Evolutionary conservation across 495 filamentous ascomycete genomes (phyloP).

Genomic region (Gamarada debralockiae): DNA sequence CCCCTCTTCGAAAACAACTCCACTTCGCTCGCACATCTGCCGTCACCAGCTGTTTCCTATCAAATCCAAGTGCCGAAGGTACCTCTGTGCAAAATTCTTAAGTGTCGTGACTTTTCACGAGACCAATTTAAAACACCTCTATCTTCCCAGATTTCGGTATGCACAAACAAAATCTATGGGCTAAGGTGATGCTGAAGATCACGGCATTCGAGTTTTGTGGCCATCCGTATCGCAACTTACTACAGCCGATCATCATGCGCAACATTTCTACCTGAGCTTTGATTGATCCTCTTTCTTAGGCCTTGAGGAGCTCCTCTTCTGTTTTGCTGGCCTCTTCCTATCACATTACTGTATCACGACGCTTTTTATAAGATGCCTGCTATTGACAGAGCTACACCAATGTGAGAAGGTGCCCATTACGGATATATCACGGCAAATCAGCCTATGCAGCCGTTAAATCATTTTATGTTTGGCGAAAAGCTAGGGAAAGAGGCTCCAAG

Average conservation of each 20-base stretch:
- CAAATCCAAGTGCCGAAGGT: constrained; percentile 16
- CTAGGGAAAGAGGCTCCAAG: too few species aligned
- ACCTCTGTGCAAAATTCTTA: too few species aligned
- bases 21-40: constrained; percentile 12
- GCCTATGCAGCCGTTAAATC: constrained; percentile 11
- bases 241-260: constrained; percentile 6
- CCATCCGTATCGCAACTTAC: not conserved
- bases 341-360: not conserved
- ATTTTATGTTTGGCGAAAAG: not conserved
- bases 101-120: too few species aligned
- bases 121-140: too few species aligned
- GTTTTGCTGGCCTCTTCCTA: not conserved
- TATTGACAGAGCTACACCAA: constrained; percentile 14
- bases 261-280: constrained; percentile 12
- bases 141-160: too few species aligned
- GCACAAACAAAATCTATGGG: too few species aligned
- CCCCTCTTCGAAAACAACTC: not conserved
- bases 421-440: constrained; percentile 15
- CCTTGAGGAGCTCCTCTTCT: too few species aligned
- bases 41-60: constrained; percentile 6
- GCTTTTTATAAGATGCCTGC: not conserved
- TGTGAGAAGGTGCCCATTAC: constrained; percentile 19
- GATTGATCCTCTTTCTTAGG: not conserved
- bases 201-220: not conserved
- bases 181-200: not conserved